Base-by-base conservation (phyloP, 1,284 basidiomycete genomes). In the Anthracocystis panici-leucophaei region DNA sequence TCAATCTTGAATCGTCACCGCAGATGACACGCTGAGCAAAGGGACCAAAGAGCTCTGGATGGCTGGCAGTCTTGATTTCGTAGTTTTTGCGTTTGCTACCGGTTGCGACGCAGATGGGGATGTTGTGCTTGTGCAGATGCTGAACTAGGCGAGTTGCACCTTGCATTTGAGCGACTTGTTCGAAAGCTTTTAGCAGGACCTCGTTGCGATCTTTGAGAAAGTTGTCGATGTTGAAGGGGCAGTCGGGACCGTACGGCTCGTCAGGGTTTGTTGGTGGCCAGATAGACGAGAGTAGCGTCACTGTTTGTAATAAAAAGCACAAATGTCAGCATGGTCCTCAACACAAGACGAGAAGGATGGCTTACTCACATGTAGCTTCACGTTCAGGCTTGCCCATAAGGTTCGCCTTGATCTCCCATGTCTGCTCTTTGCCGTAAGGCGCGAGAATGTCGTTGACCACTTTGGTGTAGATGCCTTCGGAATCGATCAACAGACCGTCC, bases 401-500 rank as follows among this genome's bases (percentile, higher is more conserved):
- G 48, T 73, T 72, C 27, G 79, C 71, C 66, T 85, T 85, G 81
- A 85, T 84, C 45, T 79, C 82, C 84, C 84, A 85, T 2, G 80
- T 82, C 70, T 84, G 81, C 65, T 84, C 75, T 53, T 84, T 85
- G 41, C 83, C 83, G 48, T 84, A 83, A 1, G 84, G 84, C 23
- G 45, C 59, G 25, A 85, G 68, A 7, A 85, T 70, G 40, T 84
- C 79, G 57, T 85, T 85, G 59, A 84, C 84, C 25, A 84, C 82
- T 5, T 65, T 70, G 29, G 84, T 85, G 63, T 85, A 85, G 60
- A 84, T 80, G 44, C 78, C 71, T 50, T 85, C 84, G 27, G 75
- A 78, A 56, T 85, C 83, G 56, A 85, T 79, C 45, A 85, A 71
- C 25, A 85, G 75, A 38, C 84, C 84, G 69, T 85, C 84, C 83